Conservation (phyloP, 495 filamentous ascomycete genomes). For the Collariella sp. region DNA sequence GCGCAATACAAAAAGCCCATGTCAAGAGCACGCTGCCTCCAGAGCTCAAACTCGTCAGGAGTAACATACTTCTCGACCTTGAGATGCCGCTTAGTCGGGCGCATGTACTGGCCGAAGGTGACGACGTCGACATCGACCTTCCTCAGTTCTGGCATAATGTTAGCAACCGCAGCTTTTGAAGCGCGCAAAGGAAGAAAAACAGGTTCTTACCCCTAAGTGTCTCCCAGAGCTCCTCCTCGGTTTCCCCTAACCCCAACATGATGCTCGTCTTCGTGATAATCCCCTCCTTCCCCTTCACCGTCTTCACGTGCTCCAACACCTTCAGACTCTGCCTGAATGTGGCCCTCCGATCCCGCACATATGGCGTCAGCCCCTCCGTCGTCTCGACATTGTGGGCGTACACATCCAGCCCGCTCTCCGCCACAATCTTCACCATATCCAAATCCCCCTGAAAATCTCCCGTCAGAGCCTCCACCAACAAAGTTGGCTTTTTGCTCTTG, state of each 20-base stretch:
- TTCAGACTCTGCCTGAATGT: constrained; percentile 77
- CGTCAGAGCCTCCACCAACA: constrained; percentile 92
- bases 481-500: constrained; percentile 74
- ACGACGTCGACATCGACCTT: constrained; percentile 81
- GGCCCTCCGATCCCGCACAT: constrained; percentile 81
- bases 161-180: constrained; percentile 4
- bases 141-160: constrained; percentile 51
- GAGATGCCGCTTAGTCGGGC: constrained; percentile 95
- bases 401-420: constrained; percentile 82
- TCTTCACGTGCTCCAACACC: constrained; percentile 77
- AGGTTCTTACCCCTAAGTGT: constrained; percentile 60
- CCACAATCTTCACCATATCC: constrained; percentile 75
- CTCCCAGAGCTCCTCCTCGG: constrained; percentile 77
- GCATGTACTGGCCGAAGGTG: constrained; percentile 99
- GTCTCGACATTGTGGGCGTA: constrained; percentile 98
- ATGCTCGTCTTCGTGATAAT: constrained; percentile 96
- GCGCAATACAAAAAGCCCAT: constrained; percentile 97
- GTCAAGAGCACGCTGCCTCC: constrained; percentile 81
- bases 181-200: background rate
- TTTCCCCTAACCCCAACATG: constrained; percentile 93
- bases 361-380: constrained; percentile 79
- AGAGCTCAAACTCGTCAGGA: constrained; percentile 80
- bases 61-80: constrained; percentile 90
- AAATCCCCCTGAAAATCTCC: constrained; percentile 79
- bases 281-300: constrained; percentile 47